Evolutionary conservation across 2,329 filamentous ascomycete genomes (phyloP).

Genomic region (Blumeria graminis): DNA sequence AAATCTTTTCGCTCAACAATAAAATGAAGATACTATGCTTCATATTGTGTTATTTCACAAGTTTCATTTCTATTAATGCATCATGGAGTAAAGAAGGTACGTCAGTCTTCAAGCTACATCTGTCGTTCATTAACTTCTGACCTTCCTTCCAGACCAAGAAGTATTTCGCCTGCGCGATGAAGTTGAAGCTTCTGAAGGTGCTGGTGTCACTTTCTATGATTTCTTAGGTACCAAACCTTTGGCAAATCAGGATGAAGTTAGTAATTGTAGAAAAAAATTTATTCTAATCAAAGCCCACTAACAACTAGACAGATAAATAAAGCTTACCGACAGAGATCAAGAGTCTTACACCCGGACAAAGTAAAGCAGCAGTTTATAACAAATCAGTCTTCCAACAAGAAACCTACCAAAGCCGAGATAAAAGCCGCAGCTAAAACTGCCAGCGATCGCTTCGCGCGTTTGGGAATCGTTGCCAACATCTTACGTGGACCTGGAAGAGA

Average conservation of each 20-base stretch:
- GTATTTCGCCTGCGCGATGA: conserved; percentile 93
- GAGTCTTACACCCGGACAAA: conserved; percentile 80
- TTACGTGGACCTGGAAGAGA: conserved; percentile 58
- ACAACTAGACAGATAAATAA: conserved; percentile 41
- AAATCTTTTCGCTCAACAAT: too few species aligned
- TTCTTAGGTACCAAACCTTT: conserved; percentile 55
- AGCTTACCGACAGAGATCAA: conserved; percentile 74
- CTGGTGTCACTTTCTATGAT: conserved; percentile 75
- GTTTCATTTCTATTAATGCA: conserved; percentile 9
- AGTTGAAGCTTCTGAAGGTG: conserved; percentile 48
- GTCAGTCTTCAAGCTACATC: conserved; percentile 2
- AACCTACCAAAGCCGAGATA: conserved; percentile 52
- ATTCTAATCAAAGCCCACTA: background rate
- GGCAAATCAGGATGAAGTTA: conserved; percentile 52
- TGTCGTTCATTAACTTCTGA: conserved; percentile 5
- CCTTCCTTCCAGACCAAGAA: conserved; percentile 52
- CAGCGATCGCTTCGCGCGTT: conserved; percentile 56
- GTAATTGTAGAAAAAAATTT: background rate
- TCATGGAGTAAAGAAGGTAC: conserved; percentile 18
- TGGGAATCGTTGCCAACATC: conserved; percentile 67
- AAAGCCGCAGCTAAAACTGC: conserved; percentile 59
- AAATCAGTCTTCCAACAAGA: conserved; percentile 30
- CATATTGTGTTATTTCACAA: too few species aligned
- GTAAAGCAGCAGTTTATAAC: conserved; percentile 62
- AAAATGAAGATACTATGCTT: too few species aligned